Base-by-base conservation (phyloP, 345 rosid genomes). In the Linum trigynum region DNA sequence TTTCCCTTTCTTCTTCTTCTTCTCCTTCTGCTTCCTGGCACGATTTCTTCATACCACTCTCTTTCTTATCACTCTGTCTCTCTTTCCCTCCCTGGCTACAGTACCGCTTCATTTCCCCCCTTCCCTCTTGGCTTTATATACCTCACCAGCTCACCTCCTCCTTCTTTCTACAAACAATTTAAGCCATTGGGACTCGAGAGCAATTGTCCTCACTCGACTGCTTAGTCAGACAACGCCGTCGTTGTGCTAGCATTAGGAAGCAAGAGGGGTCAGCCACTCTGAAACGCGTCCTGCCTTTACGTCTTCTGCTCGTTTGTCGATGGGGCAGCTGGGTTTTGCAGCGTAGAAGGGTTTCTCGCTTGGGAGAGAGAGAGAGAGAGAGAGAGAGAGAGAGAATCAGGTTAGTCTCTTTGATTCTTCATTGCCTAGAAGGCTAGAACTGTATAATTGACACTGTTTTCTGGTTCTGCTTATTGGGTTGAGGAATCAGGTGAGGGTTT, bases 351-450 rank as follows among this genome's bases (percentile, higher is more conserved):
- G 36, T 55, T 67, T 64, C 57, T 63, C 36, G 41, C 35, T 61
- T 2, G 39, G 8, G 62, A 7, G 17, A 42, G 43, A 65, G 17
- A 63, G 50, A 56, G 55, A 32, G 17, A 63, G 50, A 56, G 55
- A 32, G n/a, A n/a, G 62, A 7, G 17, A 42, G 43, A 65, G 17
- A 63, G 50, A 56, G 55, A 32, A 39, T 51, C 69, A 68, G 79
- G 79, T 76, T 58, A 55, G 76, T 23, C 60, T 66, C 42, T 53
- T 59, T 39, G 53, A 15, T 65, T 65, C 5, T 17, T 12, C 38
- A 10, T 37, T 55, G 5, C 39, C 15, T n/a, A 48, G 12, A 2
- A 66, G 32, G 0, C 32, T 23, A 23, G 32, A 23, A 23, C 32
- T 38, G 14, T 56, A 67, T 69, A 35, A n/a, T 69, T 62, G 59